phyloP scores from a whole-genome alignment of 768 basidiomycete species.

The Coprinopsis cinerea region DNA sequence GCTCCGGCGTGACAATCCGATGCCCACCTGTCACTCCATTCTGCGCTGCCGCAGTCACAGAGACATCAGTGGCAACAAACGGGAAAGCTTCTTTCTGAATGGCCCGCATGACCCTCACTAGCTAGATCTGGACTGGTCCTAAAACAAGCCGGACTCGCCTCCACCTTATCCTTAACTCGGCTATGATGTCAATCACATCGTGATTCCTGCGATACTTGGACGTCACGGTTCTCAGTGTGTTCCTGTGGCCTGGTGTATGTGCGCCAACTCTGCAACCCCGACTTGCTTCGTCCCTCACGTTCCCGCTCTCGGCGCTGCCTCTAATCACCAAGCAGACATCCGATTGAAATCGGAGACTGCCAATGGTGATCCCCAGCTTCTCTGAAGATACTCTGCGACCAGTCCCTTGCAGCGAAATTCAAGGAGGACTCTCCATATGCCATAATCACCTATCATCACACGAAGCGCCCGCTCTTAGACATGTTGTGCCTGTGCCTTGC shows the following conservation, averaged over 20 bases:
- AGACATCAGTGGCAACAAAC: neutral
- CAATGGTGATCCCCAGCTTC: no score
- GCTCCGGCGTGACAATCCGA: neutral
- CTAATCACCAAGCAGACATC: no score
- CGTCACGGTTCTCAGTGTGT: neutral
- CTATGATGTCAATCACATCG: conserved; percentile 7
- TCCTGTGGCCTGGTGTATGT: no score
- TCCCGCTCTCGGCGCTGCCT: no score
- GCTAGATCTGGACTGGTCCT: neutral
- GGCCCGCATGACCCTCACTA: neutral
- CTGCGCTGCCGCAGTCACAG: neutral
- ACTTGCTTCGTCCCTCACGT: no score
- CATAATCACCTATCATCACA: neutral
- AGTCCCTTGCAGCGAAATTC: no score
- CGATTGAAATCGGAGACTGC: no score
- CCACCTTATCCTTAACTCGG: neutral
- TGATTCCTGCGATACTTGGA: neutral
- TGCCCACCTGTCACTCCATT: neutral
- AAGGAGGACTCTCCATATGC: no score
- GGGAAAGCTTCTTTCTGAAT: neutral
- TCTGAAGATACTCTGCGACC: no score
- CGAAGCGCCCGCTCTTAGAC: neutral
- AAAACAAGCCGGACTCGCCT: neutral
- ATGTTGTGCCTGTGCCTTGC: neutral
- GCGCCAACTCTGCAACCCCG: no score